phyloP scores from a whole-genome alignment of 345 rosid species.

The Geranium brycei region DNA sequence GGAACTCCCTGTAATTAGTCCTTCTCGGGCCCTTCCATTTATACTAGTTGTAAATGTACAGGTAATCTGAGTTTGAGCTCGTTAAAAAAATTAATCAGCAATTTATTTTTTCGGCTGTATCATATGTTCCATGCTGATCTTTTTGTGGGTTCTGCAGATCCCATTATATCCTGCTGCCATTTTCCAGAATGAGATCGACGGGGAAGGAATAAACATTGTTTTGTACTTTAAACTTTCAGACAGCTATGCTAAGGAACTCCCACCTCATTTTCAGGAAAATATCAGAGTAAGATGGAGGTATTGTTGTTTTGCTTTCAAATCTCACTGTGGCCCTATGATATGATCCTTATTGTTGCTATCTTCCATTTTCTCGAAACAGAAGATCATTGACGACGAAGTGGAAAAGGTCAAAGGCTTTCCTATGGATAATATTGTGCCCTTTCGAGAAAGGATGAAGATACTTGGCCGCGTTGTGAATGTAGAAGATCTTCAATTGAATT shows the following conservation, averaged over 20 bases:
- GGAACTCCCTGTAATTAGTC: constrained; percentile 47
- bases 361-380: constrained; percentile 24
- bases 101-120: no score
- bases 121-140: no score
- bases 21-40: constrained; percentile 50
- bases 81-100: no score
- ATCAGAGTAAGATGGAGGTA: constrained; percentile 23
- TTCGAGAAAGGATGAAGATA: constrained; percentile 86
- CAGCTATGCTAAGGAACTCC: constrained; percentile 30
- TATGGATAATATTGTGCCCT: constrained; percentile 50
- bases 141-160: constrained; percentile 28
- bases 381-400: constrained; percentile 71
- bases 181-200: constrained; percentile 44
- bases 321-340: background rate
- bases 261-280: constrained; percentile 35
- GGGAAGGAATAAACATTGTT: constrained; percentile 49
- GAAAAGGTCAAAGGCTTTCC: constrained; percentile 91
- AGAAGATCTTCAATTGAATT: constrained; percentile 77
- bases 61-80: constrained; percentile 22
- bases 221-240: constrained; percentile 45
- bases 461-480: constrained; percentile 86
- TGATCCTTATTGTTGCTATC: no score
- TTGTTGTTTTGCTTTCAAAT: background rate
- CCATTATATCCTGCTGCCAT: constrained; percentile 66
- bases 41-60: constrained; percentile 83